phyloP scores from a whole-genome alignment of 2,329 filamentous ascomycete species.

The Sarocladium oryzae region DNA sequence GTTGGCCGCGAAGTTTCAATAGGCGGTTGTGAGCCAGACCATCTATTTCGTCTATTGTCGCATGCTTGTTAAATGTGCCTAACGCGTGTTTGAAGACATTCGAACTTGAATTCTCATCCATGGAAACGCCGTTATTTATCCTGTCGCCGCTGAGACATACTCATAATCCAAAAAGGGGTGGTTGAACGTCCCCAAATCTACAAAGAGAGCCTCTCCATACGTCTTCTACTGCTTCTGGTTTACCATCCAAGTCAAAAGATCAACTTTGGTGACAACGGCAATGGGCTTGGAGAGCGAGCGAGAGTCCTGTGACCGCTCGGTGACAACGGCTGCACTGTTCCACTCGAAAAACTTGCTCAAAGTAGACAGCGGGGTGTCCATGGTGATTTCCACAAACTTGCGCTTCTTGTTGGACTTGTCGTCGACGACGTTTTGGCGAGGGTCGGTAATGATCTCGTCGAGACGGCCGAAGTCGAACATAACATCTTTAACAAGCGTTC shows the following conservation, averaged over 20 bases:
- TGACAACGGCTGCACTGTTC: conserved; percentile 95
- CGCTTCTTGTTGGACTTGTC: conserved; percentile 41
- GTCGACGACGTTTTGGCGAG: conserved; percentile 52
- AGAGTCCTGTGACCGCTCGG: conserved; percentile 58
- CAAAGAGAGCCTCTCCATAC: not conserved
- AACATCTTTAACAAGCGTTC: conserved; percentile 72
- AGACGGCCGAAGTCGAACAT: conserved; percentile 96
- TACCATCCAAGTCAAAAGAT: conserved; percentile 87
- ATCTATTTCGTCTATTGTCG: not conserved
- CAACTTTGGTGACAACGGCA: conserved; percentile 93
- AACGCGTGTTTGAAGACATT: not conserved
- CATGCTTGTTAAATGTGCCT: not conserved
- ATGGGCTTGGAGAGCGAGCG: conserved; percentile 65
- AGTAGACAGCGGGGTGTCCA: conserved; percentile 75
- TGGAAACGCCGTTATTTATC: not conserved
- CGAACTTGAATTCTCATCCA: not conserved
- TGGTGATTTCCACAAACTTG: conserved; percentile 89
- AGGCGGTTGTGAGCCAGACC: not conserved
- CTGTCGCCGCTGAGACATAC: not conserved
- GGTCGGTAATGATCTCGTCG: conserved; percentile 85
- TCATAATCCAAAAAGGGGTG: too few species aligned
- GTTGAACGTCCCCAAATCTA: not conserved
- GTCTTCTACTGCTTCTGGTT: conserved; percentile 39
- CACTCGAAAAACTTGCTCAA: conserved; percentile 95
- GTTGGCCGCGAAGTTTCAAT: too few species aligned